Percentiles rank a stretch among this genome's conserved stretches.
These are phyloP conservation scores for Dalbergia oliveri DNA, from an alignment of 306 rosid species.

Conservation along the genomic window DNA sequence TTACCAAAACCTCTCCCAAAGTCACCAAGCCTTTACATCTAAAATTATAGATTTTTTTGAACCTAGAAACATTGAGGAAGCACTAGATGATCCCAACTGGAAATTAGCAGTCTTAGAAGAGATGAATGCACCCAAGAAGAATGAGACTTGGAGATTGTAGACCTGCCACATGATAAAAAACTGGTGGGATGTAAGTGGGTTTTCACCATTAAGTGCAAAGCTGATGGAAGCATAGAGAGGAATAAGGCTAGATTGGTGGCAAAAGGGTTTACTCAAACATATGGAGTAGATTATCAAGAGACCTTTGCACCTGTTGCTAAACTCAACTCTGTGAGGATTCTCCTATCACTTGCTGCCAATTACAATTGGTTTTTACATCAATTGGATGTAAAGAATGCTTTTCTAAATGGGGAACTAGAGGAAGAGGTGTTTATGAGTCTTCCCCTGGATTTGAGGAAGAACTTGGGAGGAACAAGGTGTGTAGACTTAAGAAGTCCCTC, in stretches of 20 bases:
- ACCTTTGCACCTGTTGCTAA: background rate
- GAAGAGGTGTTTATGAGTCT: background rate
- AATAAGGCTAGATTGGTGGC: slow-evolving; percentile 3
- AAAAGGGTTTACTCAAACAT: background rate
- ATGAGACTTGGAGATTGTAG: too few relatives aligned
- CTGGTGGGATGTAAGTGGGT: background rate
- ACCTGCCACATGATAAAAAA: background rate
- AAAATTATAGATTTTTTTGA: slow-evolving; percentile 10
- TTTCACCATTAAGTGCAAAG: slow-evolving; percentile 4
- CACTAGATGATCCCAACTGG: slow-evolving; percentile 14
- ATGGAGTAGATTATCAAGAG: background rate
- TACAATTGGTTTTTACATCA: background rate
- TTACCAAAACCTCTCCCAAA: background rate
- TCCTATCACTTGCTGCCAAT: background rate
- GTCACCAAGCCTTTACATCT: background rate
- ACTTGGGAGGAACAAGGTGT: too few relatives aligned
- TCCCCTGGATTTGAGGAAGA: background rate
- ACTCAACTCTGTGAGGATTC: too few relatives aligned
- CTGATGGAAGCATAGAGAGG: background rate
- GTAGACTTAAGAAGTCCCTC: too few relatives aligned
- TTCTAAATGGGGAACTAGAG: slow-evolving; percentile 7
- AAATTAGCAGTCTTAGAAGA: slow-evolving; percentile 19
- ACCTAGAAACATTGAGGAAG: slow-evolving; percentile 25
- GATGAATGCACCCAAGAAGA: background rate
- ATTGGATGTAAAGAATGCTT: slow-evolving; percentile 6